Conservation (phyloP, 441 rosid genomes). For the Macaranga tanarius region DNA sequence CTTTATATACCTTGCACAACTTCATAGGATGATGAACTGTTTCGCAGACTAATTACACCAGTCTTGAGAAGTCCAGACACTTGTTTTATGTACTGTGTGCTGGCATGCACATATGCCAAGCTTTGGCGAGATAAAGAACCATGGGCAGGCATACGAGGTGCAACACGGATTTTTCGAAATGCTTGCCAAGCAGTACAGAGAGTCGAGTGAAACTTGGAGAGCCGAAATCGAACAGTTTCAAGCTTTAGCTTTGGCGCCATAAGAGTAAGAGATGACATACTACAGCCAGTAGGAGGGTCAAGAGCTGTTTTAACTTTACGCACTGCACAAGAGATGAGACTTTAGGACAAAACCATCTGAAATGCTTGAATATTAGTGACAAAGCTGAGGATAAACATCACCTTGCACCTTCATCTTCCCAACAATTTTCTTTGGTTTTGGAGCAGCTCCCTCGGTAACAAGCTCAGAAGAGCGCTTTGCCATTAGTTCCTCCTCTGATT, state of each 20-base stretch:
- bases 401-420: constrained; percentile 99
- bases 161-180: constrained; percentile 58
- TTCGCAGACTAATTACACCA: constrained; percentile 88
- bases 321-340: constrained; percentile 48
- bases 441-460: constrained; percentile 59
- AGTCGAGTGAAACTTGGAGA: constrained; percentile 60
- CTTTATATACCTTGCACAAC: constrained; percentile 66
- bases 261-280: constrained; percentile 57
- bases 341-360: constrained; percentile 20
- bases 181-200: constrained; percentile 70
- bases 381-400: constrained; percentile 27
- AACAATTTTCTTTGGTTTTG: constrained; percentile 76
- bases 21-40: constrained; percentile 89
- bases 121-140: constrained; percentile 88
- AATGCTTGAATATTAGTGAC: constrained; percentile 21
- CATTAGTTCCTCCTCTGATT: constrained; percentile 94
- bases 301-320: constrained; percentile 75
- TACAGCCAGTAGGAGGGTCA: constrained; percentile 88
- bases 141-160: constrained; percentile 59
- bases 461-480: constrained; percentile 69
- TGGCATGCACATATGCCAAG: constrained; percentile 92
- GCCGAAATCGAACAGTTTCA: constrained; percentile 54
- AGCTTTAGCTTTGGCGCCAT: constrained; percentile 59
- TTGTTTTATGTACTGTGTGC: constrained; percentile 88
- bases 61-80: constrained; percentile 87